These are phyloP conservation scores for Solanum appendiculatum DNA, from an alignment of 257 asterid species.

Conservation along the genomic window DNA sequence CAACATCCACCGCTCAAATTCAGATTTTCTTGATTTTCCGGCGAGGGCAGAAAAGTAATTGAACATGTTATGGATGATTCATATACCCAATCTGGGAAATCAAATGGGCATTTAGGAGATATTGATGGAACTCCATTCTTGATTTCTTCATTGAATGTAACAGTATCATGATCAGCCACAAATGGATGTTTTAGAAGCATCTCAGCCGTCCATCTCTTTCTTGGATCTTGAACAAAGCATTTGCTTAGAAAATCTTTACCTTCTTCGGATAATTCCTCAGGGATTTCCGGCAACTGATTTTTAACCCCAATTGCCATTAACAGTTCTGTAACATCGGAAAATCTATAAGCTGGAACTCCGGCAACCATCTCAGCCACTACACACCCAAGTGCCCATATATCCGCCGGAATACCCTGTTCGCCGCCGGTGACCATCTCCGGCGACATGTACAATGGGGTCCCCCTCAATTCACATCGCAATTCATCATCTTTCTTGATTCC, in stretches of 20 bases:
- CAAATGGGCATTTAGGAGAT: constrained; percentile 72
- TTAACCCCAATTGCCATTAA: constrained; percentile 59
- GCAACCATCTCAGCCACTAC: constrained; percentile 62
- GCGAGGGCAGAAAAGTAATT: constrained; percentile 28
- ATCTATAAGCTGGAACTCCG: constrained; percentile 52
- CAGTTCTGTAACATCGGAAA: constrained; percentile 39
- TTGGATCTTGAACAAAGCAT: constrained; percentile 60
- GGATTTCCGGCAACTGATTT: constrained; percentile 49
- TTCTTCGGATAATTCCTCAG: constrained; percentile 35
- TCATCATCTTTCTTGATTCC: not conserved
- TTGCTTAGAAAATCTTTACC: constrained; percentile 55
- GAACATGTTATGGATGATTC: constrained; percentile 21
- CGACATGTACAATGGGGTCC: constrained; percentile 95
- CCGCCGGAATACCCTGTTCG: constrained; percentile 61
- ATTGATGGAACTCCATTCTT: not conserved
- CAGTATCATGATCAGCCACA: constrained; percentile 10
- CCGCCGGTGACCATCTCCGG: constrained; percentile 72
- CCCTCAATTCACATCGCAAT: constrained; percentile 39
- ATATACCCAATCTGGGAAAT: constrained; percentile 55
- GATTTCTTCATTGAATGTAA: not conserved
- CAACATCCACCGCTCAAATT: constrained; percentile 8
- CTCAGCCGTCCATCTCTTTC: constrained; percentile 85
- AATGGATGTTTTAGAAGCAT: constrained; percentile 81
- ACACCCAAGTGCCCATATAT: constrained; percentile 83
- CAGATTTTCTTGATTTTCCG: not conserved